These are phyloP conservation scores for Dorcoceras hygrometricum DNA, from an alignment of 257 asterid species.

Conservation along the genomic window DNA sequence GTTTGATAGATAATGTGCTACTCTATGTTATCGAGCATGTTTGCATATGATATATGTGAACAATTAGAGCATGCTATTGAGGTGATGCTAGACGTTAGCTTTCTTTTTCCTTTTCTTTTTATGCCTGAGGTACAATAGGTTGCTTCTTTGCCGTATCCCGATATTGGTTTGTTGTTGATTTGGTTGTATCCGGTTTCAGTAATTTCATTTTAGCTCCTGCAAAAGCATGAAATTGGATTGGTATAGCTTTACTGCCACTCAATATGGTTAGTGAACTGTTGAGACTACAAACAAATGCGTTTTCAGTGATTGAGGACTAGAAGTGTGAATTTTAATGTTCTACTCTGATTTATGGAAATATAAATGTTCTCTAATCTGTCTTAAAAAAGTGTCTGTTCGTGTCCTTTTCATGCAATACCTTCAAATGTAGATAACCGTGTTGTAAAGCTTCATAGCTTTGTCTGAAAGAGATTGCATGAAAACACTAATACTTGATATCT, in stretches of 20 bases:
- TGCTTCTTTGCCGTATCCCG: not conserved
- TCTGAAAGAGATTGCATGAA: constrained; percentile 11
- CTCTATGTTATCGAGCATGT: not conserved
- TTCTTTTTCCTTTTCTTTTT: not conserved
- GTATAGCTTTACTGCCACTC: not conserved
- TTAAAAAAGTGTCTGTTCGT: not conserved
- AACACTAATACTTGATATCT: constrained; percentile 4
- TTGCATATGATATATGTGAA: constrained; percentile 3
- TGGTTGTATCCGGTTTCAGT: not conserved
- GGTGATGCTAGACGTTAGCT: not conserved
- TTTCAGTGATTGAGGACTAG: not conserved
- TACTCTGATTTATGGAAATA: not conserved
- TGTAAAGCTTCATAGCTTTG: not conserved
- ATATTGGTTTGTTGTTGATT: not conserved
- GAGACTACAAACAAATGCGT: not conserved
- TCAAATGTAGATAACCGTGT: not conserved
- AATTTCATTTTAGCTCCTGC: not conserved
- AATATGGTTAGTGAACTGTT: not conserved
- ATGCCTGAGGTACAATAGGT: not conserved
- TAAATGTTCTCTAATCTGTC: not conserved
- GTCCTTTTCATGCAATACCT: not conserved
- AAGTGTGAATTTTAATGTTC: not conserved
- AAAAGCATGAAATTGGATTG: not conserved
- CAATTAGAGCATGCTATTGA: not conserved
- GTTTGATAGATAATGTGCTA: not conserved